These are phyloP conservation scores for Penicillium lividum DNA, from an alignment of 495 filamentous ascomycete species.

Conservation along the genomic window DNA sequence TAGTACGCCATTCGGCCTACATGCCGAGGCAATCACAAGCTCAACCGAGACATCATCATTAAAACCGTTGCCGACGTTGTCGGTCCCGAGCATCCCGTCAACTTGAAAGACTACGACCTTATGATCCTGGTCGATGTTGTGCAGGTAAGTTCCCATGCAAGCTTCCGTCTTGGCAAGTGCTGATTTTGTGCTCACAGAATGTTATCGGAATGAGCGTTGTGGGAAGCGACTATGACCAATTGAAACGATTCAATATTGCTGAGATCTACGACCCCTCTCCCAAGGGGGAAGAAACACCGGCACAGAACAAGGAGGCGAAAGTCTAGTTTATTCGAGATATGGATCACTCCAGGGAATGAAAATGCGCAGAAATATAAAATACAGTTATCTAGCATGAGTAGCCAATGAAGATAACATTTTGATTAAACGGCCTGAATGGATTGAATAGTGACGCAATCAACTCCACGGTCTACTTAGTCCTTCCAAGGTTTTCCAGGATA, in stretches of 20 bases:
- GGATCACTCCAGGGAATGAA: too few relatives aligned
- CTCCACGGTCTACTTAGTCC: neutral
- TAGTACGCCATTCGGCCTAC: constrained; percentile 91
- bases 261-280: constrained; percentile 59
- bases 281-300: constrained; percentile 19
- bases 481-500: too few relatives aligned
- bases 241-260: constrained; percentile 72
- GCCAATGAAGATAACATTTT: neutral
- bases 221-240: constrained; percentile 63
- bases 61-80: constrained; percentile 71
- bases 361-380: too few relatives aligned
- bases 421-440: neutral
- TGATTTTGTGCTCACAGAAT: constrained; percentile 52
- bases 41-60: constrained; percentile 77
- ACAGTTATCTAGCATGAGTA: neutral
- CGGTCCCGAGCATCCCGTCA: constrained; percentile 72
- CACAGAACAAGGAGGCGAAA: neutral
- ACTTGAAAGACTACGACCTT: constrained; percentile 77
- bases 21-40: constrained; percentile 72
- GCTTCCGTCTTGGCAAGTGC: neutral
- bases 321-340: neutral
- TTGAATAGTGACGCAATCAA: neutral
- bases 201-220: constrained; percentile 79
- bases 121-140: constrained; percentile 87
- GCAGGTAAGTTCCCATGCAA: constrained; percentile 59